Evolutionary conservation across 306 rosid species (phyloP).

Genomic region (Rubus idaeus): DNA sequence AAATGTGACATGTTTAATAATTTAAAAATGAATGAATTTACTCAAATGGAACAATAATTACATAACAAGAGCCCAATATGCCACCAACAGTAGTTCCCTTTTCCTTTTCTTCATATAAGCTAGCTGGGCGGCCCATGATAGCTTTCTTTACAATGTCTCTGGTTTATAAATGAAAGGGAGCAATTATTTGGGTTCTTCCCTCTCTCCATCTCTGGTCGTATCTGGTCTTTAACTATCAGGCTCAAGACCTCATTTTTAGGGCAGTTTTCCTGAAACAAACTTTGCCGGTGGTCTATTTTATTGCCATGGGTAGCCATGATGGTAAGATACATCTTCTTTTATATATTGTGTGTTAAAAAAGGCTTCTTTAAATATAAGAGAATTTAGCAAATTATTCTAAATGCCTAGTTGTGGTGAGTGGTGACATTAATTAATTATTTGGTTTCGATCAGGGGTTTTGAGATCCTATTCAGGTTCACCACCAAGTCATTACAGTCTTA

Average conservation of each 20-base stretch:
- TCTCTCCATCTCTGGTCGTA: not conserved
- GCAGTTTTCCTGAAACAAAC: not conserved
- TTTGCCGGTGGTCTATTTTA: not conserved
- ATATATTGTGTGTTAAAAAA: not conserved
- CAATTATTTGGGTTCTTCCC: not conserved
- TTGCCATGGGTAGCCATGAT: not conserved
- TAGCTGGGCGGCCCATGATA: too few relatives aligned
- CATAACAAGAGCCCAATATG: too few relatives aligned
- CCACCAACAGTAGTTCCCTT: too few relatives aligned
- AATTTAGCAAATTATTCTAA: too few relatives aligned
- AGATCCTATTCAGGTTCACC: slow-evolving; percentile 30
- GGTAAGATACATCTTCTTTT: not conserved
- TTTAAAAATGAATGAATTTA: too few relatives aligned
- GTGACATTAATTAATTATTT: not conserved
- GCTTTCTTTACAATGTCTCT: too few relatives aligned
- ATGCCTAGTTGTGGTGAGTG: not conserved
- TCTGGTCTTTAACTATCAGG: not conserved
- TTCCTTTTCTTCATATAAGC: too few relatives aligned
- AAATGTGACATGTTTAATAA: too few relatives aligned
- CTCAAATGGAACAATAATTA: too few relatives aligned
- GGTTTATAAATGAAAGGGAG: too few relatives aligned
- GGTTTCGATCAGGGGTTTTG: not conserved
- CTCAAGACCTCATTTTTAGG: not conserved
- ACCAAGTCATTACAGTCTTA: slow-evolving; percentile 47
- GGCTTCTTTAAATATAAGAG: not conserved